Evolutionary conservation across 2,329 filamentous ascomycete species (phyloP), one percentile per base, ranked within the genome.

Genomic region (Berkeleyomyces rouxiae): DNA sequence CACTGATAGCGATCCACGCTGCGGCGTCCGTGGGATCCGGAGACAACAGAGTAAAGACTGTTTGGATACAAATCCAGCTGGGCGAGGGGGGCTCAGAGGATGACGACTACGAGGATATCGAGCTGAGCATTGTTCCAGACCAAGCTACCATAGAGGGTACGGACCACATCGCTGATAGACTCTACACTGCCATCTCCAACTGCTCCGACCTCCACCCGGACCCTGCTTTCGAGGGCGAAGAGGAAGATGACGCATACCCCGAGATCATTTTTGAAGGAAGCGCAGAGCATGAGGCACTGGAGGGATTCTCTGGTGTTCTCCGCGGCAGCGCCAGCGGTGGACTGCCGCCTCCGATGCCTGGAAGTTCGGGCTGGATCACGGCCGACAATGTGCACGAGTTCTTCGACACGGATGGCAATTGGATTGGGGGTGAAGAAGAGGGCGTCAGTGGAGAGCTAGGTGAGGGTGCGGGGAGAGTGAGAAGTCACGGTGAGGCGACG

Each of bases 381-480:
- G 87, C 88, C 7, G 92, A 96, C 63, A 97, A 96, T 69, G 85
- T 95, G 71, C 78, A 86, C 66, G 82, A 95, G 67, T 95, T 84
- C 70, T 88, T 93, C 72, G 88, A 93, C 68, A 84, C 81, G 66
- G 80, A 90, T 7, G 89, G 89, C 2, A 90, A 92, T 70, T 92
- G 86, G 81, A 86, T 87, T 66, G 74, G 70, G 2, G 73, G 70
- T 5, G 84, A 84, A 66, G 71, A 77, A 10, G 82, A 80, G 23
- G 77, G 68, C 4, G 69, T 72, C 42, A 75, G 79, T 62, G 77
- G 78, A 3, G 78, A 77, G 62, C 74, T 86, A 23, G 85, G 85
- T 53, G 83, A 84, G 63, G 84, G 85, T 7, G 84, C 82, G 1
- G 84, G 84, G 36, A 78, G 80, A 64, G 78, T 80, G 51, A 77